phyloP scores from a whole-genome alignment of 2,329 filamentous ascomycete genomes.

The Hymenoscyphus linearis region DNA sequence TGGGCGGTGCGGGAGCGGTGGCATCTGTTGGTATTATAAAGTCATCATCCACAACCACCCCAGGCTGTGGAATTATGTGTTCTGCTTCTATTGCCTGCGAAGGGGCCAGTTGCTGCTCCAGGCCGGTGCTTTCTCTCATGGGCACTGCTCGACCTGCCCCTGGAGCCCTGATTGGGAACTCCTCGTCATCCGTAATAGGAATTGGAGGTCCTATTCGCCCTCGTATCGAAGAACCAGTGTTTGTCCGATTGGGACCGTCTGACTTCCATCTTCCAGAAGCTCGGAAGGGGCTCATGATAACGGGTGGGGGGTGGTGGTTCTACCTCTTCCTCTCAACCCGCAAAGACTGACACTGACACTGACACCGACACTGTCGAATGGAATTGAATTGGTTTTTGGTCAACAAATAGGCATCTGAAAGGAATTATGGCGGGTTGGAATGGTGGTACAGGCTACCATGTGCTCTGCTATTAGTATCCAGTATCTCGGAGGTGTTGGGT shows the following conservation, averaged over 20 bases:
- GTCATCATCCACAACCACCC: slow-evolving; percentile 12
- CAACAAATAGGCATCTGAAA: slow-evolving; percentile 13
- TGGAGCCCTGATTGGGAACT: slow-evolving; percentile 47
- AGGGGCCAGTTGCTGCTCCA: slow-evolving; percentile 15
- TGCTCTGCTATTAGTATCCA: background rate
- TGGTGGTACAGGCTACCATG: slow-evolving; percentile 11
- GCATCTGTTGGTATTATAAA: slow-evolving; percentile 10
- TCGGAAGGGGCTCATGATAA: background rate
- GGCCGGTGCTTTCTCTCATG: slow-evolving; percentile 22
- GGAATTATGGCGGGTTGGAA: slow-evolving; percentile 1
- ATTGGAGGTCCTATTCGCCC: slow-evolving; percentile 51
- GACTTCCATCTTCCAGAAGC: slow-evolving; percentile 19
- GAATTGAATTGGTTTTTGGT: slow-evolving; percentile 11
- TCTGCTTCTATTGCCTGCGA: slow-evolving; percentile 20
- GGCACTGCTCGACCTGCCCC: slow-evolving; percentile 35
- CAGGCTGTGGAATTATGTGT: slow-evolving; percentile 12
- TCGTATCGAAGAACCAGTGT: slow-evolving; percentile 44
- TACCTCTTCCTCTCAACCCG: slow-evolving; percentile 4
- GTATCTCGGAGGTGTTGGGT: background rate
- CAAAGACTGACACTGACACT: no score
- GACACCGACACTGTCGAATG: no score
- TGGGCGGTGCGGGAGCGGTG: no score
- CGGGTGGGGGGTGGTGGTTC: slow-evolving; percentile 5
- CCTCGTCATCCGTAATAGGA: slow-evolving; percentile 50
- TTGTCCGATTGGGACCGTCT: slow-evolving; percentile 22